phyloP scores from a whole-genome alignment of 75 land plant species.

The Ceratopteris richardii region DNA sequence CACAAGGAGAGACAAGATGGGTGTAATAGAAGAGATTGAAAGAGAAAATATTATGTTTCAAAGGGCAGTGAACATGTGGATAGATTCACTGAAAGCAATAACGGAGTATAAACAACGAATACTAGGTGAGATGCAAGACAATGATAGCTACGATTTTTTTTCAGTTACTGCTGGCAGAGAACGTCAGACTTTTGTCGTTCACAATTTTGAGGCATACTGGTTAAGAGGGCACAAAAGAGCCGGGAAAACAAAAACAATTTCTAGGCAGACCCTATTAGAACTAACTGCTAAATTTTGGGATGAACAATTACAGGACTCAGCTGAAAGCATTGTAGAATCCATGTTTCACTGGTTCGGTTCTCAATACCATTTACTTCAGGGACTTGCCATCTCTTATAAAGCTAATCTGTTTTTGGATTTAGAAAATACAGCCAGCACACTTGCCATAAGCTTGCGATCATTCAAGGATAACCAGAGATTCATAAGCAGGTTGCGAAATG shows the following conservation, averaged over 20 bases:
- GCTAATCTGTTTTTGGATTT: background rate
- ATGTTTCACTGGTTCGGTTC: background rate
- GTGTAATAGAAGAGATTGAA: background rate
- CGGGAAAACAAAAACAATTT: background rate
- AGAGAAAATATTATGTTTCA: background rate
- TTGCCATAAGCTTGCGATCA: no score
- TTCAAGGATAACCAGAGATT: background rate
- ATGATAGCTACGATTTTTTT: slow-evolving; percentile 1
- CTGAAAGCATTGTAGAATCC: background rate
- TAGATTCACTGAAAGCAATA: background rate
- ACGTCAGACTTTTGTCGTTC: background rate
- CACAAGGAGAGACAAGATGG: background rate
- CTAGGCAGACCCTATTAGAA: background rate
- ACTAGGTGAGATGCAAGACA: no score
- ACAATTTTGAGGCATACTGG: background rate
- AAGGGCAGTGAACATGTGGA: background rate
- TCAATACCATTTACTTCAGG: background rate
- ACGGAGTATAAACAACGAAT: background rate
- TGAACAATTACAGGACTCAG: background rate
- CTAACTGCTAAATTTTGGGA: background rate
- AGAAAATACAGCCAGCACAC: background rate
- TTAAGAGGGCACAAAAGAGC: background rate
- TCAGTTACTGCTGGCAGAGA: background rate
- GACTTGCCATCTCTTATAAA: background rate
- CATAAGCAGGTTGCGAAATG: background rate